A percentile compares a stretch with the other conserved stretches of the same genome.
Conservation (phyloP, 805 yeast genomes). For the Suhomyces kilbournensis region DNA sequence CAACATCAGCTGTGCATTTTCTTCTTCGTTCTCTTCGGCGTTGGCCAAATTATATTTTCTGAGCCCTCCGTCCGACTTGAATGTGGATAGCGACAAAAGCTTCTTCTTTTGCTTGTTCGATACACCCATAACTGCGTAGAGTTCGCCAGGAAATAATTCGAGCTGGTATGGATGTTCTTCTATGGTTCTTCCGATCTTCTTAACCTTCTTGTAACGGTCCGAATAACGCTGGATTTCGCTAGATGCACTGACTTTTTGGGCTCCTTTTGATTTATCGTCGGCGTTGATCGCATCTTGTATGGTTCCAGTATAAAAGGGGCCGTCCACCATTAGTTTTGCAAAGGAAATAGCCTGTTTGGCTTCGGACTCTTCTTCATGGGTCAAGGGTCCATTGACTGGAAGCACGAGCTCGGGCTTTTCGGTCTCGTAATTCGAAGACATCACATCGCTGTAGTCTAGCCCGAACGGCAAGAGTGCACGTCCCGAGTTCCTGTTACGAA, state of each 20-base stretch:
- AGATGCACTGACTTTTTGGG: conserved; percentile 20
- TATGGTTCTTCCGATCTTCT: conserved; percentile 66
- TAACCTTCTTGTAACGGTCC: conserved; percentile 70
- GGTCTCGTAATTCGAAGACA: conserved; percentile 30
- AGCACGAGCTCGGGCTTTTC: conserved; percentile 47
- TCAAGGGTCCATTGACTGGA: conserved; percentile 64
- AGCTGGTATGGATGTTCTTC: conserved; percentile 75
- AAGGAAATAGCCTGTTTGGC: conserved; percentile 58
- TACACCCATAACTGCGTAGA: conserved; percentile 68
- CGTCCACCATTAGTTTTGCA: conserved; percentile 52
- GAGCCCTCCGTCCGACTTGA: conserved; percentile 38
- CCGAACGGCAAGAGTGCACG: conserved; percentile 65
- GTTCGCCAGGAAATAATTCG: conserved; percentile 73
- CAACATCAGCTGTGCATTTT: conserved; percentile 35
- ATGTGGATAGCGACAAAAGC: conserved; percentile 40
- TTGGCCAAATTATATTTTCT: conserved; percentile 24
- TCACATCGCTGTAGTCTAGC: conserved; percentile 60
- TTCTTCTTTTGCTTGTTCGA: conserved; percentile 51
- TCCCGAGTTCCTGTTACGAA: conserved; percentile 47
- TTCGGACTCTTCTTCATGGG: conserved; percentile 46
- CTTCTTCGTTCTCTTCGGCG: conserved; percentile 26
- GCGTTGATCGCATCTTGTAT: conserved; percentile 26
- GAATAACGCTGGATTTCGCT: conserved; percentile 83
- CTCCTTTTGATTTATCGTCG: conserved; percentile 13
- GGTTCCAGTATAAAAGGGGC: conserved; percentile 66